Percentiles rank a stretch among this genome's conserved stretches.
phyloP scores from a whole-genome alignment of 768 basidiomycete genomes.

The Tremella yokohamensis region DNA sequence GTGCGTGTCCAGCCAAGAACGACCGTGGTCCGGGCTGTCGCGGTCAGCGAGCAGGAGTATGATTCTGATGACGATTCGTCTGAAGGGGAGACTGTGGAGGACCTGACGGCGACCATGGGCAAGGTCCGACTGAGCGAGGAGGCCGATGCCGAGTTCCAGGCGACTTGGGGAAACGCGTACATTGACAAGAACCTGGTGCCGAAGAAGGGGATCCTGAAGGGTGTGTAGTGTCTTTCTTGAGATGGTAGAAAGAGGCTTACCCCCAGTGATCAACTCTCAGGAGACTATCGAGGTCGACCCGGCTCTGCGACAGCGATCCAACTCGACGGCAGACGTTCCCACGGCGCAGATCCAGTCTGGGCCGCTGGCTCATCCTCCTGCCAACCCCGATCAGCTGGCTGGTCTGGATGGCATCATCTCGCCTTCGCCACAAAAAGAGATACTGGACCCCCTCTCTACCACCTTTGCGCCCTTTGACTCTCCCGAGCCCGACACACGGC shows the following conservation, averaged over 20 bases:
- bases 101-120: slow-evolving; percentile 39
- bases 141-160: slow-evolving; percentile 59
- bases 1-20: slow-evolving; percentile 55
- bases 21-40: slow-evolving; percentile 45
- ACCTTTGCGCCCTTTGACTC: slow-evolving; percentile 59
- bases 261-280: background rate
- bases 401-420: slow-evolving; percentile 53
- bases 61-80: slow-evolving; percentile 61
- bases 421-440: slow-evolving; percentile 38
- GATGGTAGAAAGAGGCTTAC: background rate
- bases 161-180: slow-evolving; percentile 67
- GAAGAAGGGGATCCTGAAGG: slow-evolving; percentile 81
- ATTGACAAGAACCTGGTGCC: slow-evolving; percentile 62
- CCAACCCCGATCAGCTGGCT: slow-evolving; percentile 49
- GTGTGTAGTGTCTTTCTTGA: slow-evolving; percentile 55
- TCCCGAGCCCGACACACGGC: slow-evolving; percentile 1
- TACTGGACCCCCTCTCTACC: slow-evolving; percentile 52
- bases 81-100: slow-evolving; percentile 53
- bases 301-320: slow-evolving; percentile 58
- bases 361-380: slow-evolving; percentile 54
- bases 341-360: slow-evolving; percentile 66
- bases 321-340: slow-evolving; percentile 65
- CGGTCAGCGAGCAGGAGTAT: slow-evolving; percentile 54
- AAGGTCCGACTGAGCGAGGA: slow-evolving; percentile 25
- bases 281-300: slow-evolving; percentile 1